A percentile compares a stretch with the other conserved stretches of the same genome.
Conservation (phyloP, 1,284 basidiomycete genomes). For the Moesziomyces sp. region DNA sequence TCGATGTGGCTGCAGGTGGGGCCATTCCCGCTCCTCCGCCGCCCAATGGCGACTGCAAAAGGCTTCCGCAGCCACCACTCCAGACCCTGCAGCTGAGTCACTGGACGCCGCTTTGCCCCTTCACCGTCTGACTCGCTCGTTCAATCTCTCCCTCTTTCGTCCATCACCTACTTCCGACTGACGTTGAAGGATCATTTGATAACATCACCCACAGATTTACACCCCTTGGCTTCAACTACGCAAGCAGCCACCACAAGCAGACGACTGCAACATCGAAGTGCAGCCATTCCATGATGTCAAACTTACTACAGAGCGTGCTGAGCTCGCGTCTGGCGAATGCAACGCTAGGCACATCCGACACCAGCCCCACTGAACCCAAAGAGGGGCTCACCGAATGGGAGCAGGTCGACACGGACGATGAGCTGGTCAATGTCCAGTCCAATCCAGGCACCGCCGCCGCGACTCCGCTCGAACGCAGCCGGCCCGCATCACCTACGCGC, state of each 20-base stretch:
- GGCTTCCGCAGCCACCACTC: too few relatives aligned
- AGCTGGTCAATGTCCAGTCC: constrained; percentile 45
- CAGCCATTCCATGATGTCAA: constrained; percentile 44
- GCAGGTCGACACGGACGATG: constrained; percentile 52
- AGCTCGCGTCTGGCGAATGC: constrained; percentile 53
- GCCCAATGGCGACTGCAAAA: background rate
- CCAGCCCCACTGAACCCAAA: constrained; percentile 6
- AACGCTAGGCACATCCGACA: constrained; percentile 26
- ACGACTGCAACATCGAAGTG: background rate
- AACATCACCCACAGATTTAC: background rate
- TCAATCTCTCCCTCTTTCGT: background rate
- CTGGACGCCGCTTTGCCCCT: constrained; percentile 3
- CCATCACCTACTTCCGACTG: background rate
- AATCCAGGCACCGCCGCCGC: constrained; percentile 37
- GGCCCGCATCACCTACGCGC: constrained; percentile 40
- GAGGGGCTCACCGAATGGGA: constrained; percentile 56
- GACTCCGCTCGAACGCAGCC: constrained; percentile 43
- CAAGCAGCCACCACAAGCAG: background rate
- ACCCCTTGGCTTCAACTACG: background rate
- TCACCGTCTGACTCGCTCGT: too few relatives aligned
- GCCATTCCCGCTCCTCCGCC: constrained; percentile 5
- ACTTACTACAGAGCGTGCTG: constrained; percentile 53
- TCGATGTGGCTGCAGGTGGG: too few relatives aligned
- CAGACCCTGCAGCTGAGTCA: constrained; percentile 22
- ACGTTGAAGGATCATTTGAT: constrained; percentile 2